A percentile compares a stretch with the other conserved stretches of the same genome.
phyloP scores from a whole-genome alignment of 192 early-diverging fungal genomes.

The Coemansia nantahalensis region DNA sequence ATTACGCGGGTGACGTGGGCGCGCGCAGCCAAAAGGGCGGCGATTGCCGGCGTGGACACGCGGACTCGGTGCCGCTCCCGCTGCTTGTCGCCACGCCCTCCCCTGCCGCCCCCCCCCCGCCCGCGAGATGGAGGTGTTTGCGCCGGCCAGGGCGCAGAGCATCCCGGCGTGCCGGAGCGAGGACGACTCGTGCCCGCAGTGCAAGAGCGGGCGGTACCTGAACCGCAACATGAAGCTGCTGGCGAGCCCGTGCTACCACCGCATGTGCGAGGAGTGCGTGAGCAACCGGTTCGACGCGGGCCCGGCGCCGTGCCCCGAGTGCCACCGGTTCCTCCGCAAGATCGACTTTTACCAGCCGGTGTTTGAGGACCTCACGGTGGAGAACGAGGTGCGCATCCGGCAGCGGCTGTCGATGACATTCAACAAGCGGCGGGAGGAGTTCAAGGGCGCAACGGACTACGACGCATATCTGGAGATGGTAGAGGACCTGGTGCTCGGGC shows the following conservation, averaged over 20 bases:
- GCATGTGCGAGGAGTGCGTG: constrained; percentile 94
- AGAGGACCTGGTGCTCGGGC: constrained; percentile 75
- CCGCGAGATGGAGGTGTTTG: constrained; percentile 33
- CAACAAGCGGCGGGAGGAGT: constrained; percentile 93
- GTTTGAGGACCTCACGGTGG: constrained; percentile 93
- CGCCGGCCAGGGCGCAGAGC: constrained; percentile 27
- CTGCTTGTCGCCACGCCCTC: too few relatives aligned
- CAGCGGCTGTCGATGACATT: constrained; percentile 71
- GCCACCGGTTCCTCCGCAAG: constrained; percentile 76
- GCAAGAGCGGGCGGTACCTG: constrained; percentile 81
- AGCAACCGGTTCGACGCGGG: constrained; percentile 79
- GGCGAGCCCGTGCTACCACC: constrained; percentile 95
- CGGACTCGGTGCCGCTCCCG: too few relatives aligned
- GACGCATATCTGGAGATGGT: constrained; percentile 93
- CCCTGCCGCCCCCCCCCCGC: too few relatives aligned
- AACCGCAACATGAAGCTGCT: constrained; percentile 82
- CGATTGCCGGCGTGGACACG: too few relatives aligned
- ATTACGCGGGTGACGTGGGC: neutral
- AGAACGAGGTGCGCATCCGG: constrained; percentile 89
- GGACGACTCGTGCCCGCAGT: constrained; percentile 68
- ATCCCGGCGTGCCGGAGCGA: constrained; percentile 34
- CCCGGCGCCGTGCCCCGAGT: constrained; percentile 89
- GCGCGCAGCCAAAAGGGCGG: too few relatives aligned
- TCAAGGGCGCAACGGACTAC: constrained; percentile 67
- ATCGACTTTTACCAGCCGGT: constrained; percentile 82